Evolutionary conservation across 441 rosid genomes (phyloP).

Genomic region (Kokia cookei): DNA sequence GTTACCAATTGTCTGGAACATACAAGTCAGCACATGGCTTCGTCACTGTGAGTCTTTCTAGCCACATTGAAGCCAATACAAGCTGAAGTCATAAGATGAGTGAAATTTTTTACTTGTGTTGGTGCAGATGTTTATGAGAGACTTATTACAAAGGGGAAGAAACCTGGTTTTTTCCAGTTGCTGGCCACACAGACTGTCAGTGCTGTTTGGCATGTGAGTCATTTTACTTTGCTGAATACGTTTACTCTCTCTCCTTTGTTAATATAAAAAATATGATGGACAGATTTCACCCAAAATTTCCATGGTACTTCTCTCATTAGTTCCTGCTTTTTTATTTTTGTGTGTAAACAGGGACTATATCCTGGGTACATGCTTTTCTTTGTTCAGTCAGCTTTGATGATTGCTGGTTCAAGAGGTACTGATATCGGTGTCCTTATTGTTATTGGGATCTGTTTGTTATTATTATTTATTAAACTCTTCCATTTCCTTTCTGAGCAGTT

Average conservation of each 20-base stretch:
- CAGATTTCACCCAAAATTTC: neutral
- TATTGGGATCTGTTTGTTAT: neutral
- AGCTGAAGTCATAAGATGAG: slow-evolving; percentile 5
- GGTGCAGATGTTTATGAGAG: slow-evolving; percentile 80
- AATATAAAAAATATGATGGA: neutral
- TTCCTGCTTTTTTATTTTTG: neutral
- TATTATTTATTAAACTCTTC: neutral
- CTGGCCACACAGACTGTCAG: slow-evolving; percentile 92
- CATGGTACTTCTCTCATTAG: neutral
- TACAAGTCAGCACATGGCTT: slow-evolving; percentile 99
- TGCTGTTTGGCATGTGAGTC: slow-evolving; percentile 97
- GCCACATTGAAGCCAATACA: neutral
- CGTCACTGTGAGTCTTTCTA: slow-evolving; percentile 78
- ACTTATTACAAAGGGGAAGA: slow-evolving; percentile 75
- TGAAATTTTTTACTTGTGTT: neutral
- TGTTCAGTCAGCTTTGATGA: slow-evolving; percentile 94
- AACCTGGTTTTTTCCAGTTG: slow-evolving; percentile 86
- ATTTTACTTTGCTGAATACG: neutral
- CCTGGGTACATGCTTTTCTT: slow-evolving; percentile 94
- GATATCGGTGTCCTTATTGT: neutral
- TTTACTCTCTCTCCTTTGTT: neutral
- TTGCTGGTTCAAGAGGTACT: slow-evolving; percentile 90
- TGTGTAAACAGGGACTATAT: slow-evolving; percentile 67
- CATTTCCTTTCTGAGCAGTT: slow-evolving; percentile 36
- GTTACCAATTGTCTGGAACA: slow-evolving; percentile 91